phyloP scores from a whole-genome alignment of 2,329 filamentous ascomycete genomes.

The Fusarium ambrosium region DNA sequence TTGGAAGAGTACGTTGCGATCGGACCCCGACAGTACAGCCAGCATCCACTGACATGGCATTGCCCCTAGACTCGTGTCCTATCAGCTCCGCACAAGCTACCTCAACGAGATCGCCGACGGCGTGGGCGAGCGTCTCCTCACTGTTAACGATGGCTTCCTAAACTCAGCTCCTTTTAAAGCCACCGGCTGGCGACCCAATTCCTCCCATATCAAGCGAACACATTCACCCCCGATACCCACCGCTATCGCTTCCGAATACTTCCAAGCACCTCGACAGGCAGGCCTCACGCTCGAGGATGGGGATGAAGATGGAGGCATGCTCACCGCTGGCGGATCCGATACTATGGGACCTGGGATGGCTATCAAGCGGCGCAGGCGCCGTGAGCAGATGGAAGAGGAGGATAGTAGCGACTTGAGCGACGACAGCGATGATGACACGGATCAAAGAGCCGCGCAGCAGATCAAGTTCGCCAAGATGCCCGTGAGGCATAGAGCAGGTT shows the following conservation, averaged over 20 bases:
- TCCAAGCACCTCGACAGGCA: slow-evolving; percentile 76
- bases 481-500: slow-evolving; percentile 85
- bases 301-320: slow-evolving; percentile 79
- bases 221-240: slow-evolving; percentile 90
- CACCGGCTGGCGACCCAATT: slow-evolving; percentile 82
- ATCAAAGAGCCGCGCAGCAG: slow-evolving; percentile 84
- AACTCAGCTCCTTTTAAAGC: slow-evolving; percentile 87
- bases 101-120: slow-evolving; percentile 85
- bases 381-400: slow-evolving; percentile 85
- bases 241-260: slow-evolving; percentile 85
- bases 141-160: slow-evolving; percentile 82
- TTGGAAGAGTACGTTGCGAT: slow-evolving; percentile 53
- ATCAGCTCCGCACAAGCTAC: slow-evolving; percentile 85
- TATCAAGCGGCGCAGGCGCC: slow-evolving; percentile 73
- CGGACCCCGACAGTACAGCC: slow-evolving; percentile 9
- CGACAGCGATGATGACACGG: slow-evolving; percentile 84
- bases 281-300: slow-evolving; percentile 78
- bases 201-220: slow-evolving; percentile 82
- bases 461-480: slow-evolving; percentile 99
- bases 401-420: slow-evolving; percentile 89
- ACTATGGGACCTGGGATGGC: slow-evolving; percentile 77
- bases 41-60: slow-evolving; percentile 35
- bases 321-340: slow-evolving; percentile 76
- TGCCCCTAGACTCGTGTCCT: slow-evolving; percentile 77
- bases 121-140: slow-evolving; percentile 86